Conservation (phyloP, 257 asterid species). For the Lycium barbarum region DNA sequence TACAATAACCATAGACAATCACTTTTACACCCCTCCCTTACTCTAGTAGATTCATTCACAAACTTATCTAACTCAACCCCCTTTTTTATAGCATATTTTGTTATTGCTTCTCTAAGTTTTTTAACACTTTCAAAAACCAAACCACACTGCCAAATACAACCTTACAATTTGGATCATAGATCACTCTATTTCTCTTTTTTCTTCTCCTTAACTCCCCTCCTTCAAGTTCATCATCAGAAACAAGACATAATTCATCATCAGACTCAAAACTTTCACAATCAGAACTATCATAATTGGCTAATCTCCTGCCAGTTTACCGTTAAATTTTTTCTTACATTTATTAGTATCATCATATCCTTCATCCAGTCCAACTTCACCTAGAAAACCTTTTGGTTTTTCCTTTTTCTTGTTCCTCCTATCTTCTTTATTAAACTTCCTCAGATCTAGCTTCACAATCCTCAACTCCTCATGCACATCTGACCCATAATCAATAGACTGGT, state of each 20-base stretch:
- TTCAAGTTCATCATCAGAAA: neutral
- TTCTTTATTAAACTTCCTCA: neutral
- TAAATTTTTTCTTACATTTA: neutral
- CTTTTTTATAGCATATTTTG: neutral
- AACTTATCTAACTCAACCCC: neutral
- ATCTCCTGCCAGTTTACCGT: neutral
- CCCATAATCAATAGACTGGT: neutral
- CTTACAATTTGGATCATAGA: neutral
- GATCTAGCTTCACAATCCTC: neutral
- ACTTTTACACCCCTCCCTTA: neutral
- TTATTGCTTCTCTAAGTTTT: neutral
- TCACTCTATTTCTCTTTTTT: neutral
- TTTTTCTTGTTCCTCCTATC: neutral
- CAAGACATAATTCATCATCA: neutral
- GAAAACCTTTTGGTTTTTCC: neutral
- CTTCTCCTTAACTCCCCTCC: neutral
- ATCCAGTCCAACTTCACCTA: neutral
- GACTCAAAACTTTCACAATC: neutral
- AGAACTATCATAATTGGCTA: neutral
- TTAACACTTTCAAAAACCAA: neutral
- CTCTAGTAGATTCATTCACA: neutral
- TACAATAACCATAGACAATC: neutral
- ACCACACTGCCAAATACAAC: neutral
- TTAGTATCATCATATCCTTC: neutral
- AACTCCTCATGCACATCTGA: neutral